Percentiles rank a stretch among this genome's conserved stretches.
Evolutionary conservation across 2,329 filamentous ascomycete species (phyloP).

Genomic region (Thelonectria discophora): DNA sequence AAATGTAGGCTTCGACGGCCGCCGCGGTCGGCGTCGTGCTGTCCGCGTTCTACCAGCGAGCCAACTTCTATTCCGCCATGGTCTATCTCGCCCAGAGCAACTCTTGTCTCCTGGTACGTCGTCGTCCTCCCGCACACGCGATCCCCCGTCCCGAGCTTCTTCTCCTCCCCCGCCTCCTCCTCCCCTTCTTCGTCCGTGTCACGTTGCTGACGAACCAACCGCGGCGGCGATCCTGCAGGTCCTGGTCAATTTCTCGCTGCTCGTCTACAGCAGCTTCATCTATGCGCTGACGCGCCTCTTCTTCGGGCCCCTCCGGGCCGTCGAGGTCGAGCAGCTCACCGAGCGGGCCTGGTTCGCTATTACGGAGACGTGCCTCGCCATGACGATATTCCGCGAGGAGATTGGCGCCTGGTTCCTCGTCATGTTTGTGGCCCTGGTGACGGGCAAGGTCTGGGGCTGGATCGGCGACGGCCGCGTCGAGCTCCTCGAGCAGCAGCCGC

Average conservation of each 20-base stretch:
- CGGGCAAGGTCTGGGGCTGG: conserved; percentile 98
- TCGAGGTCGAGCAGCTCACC: conserved; percentile 96
- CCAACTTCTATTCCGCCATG: conserved; percentile 98
- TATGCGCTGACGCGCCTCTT: conserved; percentile 90
- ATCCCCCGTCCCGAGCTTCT: conserved; percentile 8
- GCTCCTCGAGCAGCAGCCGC: conserved; percentile 92
- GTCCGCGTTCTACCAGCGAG: conserved; percentile 91
- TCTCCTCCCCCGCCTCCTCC: neutral
- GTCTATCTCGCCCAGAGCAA: conserved; percentile 97
- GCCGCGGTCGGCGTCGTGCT: conserved; percentile 85
- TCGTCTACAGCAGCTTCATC: conserved; percentile 81
- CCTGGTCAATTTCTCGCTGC: conserved; percentile 87
- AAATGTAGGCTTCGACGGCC: conserved; percentile 76
- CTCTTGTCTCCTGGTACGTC: conserved; percentile 85
- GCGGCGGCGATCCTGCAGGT: conserved; percentile 63
- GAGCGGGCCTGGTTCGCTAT: conserved; percentile 99
- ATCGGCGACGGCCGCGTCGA: conserved; percentile 96
- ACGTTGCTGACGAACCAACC: conserved; percentile 18
- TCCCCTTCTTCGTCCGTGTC: neutral
- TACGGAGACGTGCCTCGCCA: conserved; percentile 94
- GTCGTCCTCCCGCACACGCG: conserved; percentile 5
- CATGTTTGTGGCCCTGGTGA: conserved; percentile 94
- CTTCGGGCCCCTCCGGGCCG: conserved; percentile 87
- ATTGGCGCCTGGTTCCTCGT: conserved; percentile 93
- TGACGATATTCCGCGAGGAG: conserved; percentile 98